Evolutionary conservation across 306 rosid species (phyloP), one percentile per base, ranked within the genome.

Genomic region (Vigna nakashimae): DNA sequence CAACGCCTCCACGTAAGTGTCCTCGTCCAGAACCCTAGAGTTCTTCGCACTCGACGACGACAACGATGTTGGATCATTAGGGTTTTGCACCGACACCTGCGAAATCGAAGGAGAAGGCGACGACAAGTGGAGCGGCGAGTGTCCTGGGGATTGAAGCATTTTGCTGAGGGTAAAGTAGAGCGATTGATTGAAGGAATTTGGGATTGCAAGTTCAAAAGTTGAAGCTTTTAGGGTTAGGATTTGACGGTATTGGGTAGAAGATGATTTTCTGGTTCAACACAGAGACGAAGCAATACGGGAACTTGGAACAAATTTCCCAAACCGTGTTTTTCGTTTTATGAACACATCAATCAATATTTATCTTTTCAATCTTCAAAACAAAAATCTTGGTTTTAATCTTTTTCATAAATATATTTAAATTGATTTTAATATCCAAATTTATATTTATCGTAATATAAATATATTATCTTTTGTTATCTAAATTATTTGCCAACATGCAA

Each of bases 131-230:
- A 93, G 97, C 6, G 99, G 98, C 57, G 98, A 96, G 66, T 90
- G 94, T 4, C 99, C 99, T 3, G 98, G 99, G 11, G 98, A 90
- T 55, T 87, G 96, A 87, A 92, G 98, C 99, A 92, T 82, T 17
- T 9, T 81, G 12, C 48, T 14, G 9, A 16, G 43, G 45, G 18
- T 9, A 1, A 1, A 2, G 17, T 24, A 36, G 42, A 36, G 42
- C 2, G 43, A n/a, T 46, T 49, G 82, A 62, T 57, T 12, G 26
- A 56, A 4, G 22, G 20, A 66, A 70, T 51, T 71, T 66, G 49
- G 3, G 55, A 40, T 11, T 11, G 65, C 45, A 24, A 46, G 9
- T 28, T 26, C 48, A 0, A 13, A 63, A 26, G 18, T 68, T 65
- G n/a, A 28, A 9, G 34, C 17, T 45, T 1, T 46, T 65, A 49